Evolutionary conservation across 2,329 filamentous ascomycete species (phyloP).

Genomic region (Fusarium tanahbumbuense): DNA sequence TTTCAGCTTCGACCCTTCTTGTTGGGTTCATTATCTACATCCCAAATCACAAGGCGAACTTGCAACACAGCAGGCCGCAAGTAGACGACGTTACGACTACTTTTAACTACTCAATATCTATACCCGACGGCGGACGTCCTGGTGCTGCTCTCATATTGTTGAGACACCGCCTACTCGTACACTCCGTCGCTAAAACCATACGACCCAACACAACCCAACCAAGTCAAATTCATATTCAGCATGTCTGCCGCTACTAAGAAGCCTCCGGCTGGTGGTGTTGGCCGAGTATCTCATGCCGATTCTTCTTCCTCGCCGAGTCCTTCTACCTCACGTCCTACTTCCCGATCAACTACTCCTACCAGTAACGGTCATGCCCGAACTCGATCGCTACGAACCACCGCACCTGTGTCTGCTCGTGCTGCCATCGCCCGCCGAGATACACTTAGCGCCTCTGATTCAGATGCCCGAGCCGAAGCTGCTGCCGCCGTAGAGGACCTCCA

Average conservation of each 20-base stretch:
- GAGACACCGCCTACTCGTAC: constrained; percentile 30
- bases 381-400: constrained; percentile 72
- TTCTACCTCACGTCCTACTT: constrained; percentile 54
- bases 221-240: constrained; percentile 32
- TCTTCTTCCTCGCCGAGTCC: constrained; percentile 49
- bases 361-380: constrained; percentile 62
- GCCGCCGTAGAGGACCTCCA: constrained; percentile 86
- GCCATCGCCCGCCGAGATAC: constrained; percentile 71
- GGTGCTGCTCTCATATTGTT: constrained; percentile 17
- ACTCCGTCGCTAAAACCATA: constrained; percentile 22
- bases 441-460: constrained; percentile 69
- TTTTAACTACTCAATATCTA: constrained; percentile 32
- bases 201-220: constrained; percentile 28
- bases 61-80: constrained; percentile 34
- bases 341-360: constrained; percentile 59
- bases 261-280: constrained; percentile 61
- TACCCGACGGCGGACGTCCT: constrained; percentile 14
- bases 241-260: constrained; percentile 68
- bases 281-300: constrained; percentile 58
- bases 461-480: constrained; percentile 81
- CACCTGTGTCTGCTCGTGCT: constrained; percentile 79
- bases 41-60: constrained; percentile 43
- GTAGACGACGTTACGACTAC: constrained; percentile 26
- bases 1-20: constrained; percentile 38
- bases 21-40: constrained; percentile 39